These are phyloP conservation scores for Senna siamea DNA, from an alignment of 306 rosid genomes.

Conservation along the genomic window DNA sequence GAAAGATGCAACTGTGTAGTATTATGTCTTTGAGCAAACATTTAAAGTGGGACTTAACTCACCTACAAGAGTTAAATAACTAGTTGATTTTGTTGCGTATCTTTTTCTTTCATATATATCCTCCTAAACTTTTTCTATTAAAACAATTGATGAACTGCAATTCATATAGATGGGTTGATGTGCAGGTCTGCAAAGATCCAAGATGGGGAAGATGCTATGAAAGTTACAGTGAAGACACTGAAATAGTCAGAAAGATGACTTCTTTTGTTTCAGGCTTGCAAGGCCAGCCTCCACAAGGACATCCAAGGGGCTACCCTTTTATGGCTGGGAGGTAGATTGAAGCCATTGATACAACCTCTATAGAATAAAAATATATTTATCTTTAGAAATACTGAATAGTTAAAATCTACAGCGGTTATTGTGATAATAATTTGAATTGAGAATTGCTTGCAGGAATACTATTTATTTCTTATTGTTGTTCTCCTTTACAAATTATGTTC, in stretches of 20 bases:
- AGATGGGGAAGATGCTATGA: constrained; percentile 93
- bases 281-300: constrained; percentile 74
- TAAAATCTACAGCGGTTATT: too few species aligned
- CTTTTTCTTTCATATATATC: too few species aligned
- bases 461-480: too few species aligned
- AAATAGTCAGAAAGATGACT: constrained; percentile 75
- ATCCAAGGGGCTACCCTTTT: constrained; percentile 73
- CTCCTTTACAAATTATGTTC: too few species aligned
- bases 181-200: constrained; percentile 81
- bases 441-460: too few species aligned
- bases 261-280: constrained; percentile 77
- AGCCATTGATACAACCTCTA: too few species aligned
- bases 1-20: not conserved
- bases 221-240: constrained; percentile 80
- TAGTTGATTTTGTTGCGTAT: too few species aligned
- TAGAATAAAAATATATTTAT: too few species aligned
- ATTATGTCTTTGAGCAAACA: constrained; percentile 11
- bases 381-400: too few species aligned
- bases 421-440: too few species aligned
- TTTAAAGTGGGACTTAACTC: not conserved
- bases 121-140: not conserved
- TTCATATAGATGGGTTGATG: too few species aligned
- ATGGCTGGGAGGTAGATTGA: constrained; percentile 68
- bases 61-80: too few species aligned
- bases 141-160: not conserved